Percentiles rank a stretch among this genome's conserved stretches.
Evolutionary conservation across 441 rosid genomes (phyloP).

Genomic region (Erysimum pusillum): DNA sequence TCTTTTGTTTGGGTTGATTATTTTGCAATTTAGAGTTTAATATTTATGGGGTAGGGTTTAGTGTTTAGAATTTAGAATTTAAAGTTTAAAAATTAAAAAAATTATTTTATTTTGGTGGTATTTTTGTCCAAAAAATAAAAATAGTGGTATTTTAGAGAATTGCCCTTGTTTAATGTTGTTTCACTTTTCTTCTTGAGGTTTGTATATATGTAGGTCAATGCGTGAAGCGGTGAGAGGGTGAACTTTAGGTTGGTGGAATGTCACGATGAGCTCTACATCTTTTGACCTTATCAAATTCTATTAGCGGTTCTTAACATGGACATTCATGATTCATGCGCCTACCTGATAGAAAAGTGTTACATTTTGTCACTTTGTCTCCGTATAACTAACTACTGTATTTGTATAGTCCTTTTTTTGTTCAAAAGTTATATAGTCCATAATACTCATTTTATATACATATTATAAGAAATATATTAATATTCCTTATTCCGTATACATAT

Average conservation of each 20-base stretch:
- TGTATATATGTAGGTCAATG: constrained; percentile 6
- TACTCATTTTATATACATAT: not conserved
- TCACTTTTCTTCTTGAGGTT: not conserved
- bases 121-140: no score
- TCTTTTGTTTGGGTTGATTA: no score
- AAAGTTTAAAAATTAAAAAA: no score
- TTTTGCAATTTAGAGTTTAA: no score
- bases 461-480: no score
- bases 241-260: constrained; percentile 42
- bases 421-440: no score
- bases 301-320: constrained; percentile 18
- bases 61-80: no score
- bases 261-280: constrained; percentile 28
- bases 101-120: no score
- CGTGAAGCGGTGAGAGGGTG: constrained; percentile 30
- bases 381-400: no score
- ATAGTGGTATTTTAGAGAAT: no score
- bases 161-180: not conserved
- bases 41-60: no score
- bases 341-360: not conserved
- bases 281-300: constrained; percentile 37
- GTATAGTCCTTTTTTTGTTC: not conserved
- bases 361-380: not conserved
- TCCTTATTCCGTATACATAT: no score
- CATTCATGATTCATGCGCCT: not conserved